Percentiles rank a stretch among this genome's conserved stretches.
Conservation (phyloP, 768 basidiomycete genomes). For the Dentipellis sp. region DNA sequence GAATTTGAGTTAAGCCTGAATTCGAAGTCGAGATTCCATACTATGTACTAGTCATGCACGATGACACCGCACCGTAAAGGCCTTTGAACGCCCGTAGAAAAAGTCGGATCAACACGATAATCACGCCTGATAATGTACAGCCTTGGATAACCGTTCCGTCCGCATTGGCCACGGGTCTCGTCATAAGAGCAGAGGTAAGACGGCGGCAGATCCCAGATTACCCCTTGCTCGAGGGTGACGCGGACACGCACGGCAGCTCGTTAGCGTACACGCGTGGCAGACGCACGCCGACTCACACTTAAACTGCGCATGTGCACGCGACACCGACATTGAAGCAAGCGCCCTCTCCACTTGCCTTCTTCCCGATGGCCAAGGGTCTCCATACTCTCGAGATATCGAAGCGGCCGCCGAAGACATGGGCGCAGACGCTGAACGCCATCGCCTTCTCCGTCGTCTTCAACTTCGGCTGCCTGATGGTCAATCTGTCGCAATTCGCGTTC, state of each 20-base stretch:
- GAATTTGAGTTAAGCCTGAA: no score
- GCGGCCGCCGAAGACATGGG: constrained; percentile 48
- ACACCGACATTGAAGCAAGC: constrained; percentile 7
- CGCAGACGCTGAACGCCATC: constrained; percentile 36
- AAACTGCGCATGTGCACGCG: not conserved
- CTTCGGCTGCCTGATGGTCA: constrained; percentile 57
- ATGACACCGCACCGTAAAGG: no score
- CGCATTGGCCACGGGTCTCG: no score
- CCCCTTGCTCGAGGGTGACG: no score
- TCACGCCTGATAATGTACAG: no score
- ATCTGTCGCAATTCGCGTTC: constrained; percentile 63
- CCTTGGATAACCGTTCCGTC: no score
- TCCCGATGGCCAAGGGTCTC: not conserved
- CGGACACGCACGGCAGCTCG: no score
- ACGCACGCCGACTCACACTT: not conserved
- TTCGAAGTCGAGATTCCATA: no score
- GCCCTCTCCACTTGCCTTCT: constrained; percentile 13
- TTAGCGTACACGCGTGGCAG: not conserved
- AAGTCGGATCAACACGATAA: no score
- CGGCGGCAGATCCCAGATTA: no score
- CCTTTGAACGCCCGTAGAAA: not conserved
- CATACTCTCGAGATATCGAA: constrained; percentile 42
- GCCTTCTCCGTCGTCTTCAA: constrained; percentile 52
- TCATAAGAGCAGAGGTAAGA: no score
- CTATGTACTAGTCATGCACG: no score